Evolutionary conservation across 2,329 filamentous ascomycete genomes (phyloP), one percentile per base, ranked within the genome.

Genomic region (Lasiodiplodia theobromae): DNA sequence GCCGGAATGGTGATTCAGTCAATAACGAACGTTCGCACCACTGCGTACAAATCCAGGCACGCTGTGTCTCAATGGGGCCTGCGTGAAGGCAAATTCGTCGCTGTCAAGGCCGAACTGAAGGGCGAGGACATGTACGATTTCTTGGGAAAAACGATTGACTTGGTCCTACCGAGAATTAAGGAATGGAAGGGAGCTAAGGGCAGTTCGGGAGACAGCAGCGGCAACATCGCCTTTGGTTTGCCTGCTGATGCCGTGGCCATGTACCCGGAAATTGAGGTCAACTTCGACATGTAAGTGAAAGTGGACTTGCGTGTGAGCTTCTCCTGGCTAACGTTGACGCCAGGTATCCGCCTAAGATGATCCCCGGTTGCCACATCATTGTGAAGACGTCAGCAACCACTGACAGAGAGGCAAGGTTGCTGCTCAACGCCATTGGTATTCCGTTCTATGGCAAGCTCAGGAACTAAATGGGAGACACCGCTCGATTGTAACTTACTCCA

Each of bases 131-230:
- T 96, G 75, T 92, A 93, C 71, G 91, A 97, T 79, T 97, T 99
- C 79, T 78, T 99, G 54, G 92, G 95, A 76, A 97, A 97, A 83
- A 85, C 94, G 73, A 86, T 98, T 67, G 93, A 97, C 77, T 85
- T 98, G 10, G 94, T 99, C 6, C 86, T 98, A 77, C 96, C 96
- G 49, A 92, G 90, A 77, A 96, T 99, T 81, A 99, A 98, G 85
- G 96, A 99, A 74, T 99, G 93, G 92, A 88, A 88, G 68, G 96
- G 96, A 69, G 84, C 92, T n/a, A 87, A 87, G 73, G 89, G 89
- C 60, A 87, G 84, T 53, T 92, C 92, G 49, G 96, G 96, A 76
- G 96, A 99, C 79, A 90, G 89, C 76, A 91, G 91, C 70, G 96
- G 96, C 47, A 97, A 98, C 79, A 86, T 99, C 73, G 86, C 86